Percentiles rank a stretch among this genome's conserved stretches.
phyloP scores from a whole-genome alignment of 805 yeast species.

The Metschnikowia santaceciliae region DNA sequence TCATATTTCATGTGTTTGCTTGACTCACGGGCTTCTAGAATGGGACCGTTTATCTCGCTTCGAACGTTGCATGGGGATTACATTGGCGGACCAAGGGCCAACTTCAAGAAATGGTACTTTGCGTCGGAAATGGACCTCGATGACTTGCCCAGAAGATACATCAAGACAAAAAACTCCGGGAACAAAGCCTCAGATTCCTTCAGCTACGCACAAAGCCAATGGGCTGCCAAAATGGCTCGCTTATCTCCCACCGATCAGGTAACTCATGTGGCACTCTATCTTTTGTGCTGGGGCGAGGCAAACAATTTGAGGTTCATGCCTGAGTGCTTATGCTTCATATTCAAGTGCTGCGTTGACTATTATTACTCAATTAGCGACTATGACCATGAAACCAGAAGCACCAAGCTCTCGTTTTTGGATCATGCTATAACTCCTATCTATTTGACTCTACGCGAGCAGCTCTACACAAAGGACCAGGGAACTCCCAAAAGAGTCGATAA shows the following conservation, averaged over 20 bases:
- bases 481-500: slow-evolving; percentile 46
- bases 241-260: slow-evolving; percentile 52
- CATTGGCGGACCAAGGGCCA: slow-evolving; percentile 66
- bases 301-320: slow-evolving; percentile 85
- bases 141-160: slow-evolving; percentile 20
- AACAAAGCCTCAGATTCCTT: slow-evolving; percentile 2
- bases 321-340: slow-evolving; percentile 80
- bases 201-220: slow-evolving; percentile 37
- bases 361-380: slow-evolving; percentile 46
- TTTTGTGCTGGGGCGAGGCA: slow-evolving; percentile 88
- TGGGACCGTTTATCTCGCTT: slow-evolving; percentile 54
- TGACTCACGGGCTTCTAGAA: slow-evolving; percentile 48
- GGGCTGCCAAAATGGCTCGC: slow-evolving; percentile 50
- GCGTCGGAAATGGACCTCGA: slow-evolving; percentile 62
- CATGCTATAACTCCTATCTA: slow-evolving; percentile 75
- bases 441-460: slow-evolving; percentile 52
- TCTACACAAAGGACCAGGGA: slow-evolving; percentile 44
- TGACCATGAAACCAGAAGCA: slow-evolving; percentile 19
- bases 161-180: slow-evolving; percentile 3
- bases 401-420: slow-evolving; percentile 45
- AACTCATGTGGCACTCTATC: slow-evolving; percentile 62
- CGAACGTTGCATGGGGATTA: slow-evolving; percentile 67
- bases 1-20: slow-evolving; percentile 26
- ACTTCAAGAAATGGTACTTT: slow-evolving; percentile 73
- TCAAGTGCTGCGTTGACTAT: slow-evolving; percentile 73